phyloP scores from a whole-genome alignment of 768 basidiomycete genomes.

The Kwoniella sp. region DNA sequence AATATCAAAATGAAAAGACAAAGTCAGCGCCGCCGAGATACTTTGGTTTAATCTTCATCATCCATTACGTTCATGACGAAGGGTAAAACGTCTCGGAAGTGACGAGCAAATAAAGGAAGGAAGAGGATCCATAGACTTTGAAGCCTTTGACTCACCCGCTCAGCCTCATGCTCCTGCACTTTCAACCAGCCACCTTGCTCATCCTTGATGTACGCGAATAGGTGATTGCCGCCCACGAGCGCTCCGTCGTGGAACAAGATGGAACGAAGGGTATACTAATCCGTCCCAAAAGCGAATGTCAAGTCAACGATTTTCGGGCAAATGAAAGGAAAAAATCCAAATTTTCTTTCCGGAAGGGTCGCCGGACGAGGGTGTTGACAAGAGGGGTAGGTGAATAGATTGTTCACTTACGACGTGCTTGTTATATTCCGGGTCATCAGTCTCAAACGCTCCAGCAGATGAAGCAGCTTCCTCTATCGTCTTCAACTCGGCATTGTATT shows the following conservation, averaged over 20 bases:
- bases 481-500: constrained; percentile 27
- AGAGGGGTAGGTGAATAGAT: too few relatives aligned
- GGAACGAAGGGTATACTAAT: constrained; percentile 36
- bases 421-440: constrained; percentile 34
- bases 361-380: too few relatives aligned
- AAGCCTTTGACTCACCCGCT: constrained; percentile 19
- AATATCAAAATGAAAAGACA: too few relatives aligned
- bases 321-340: not conserved
- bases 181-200: constrained; percentile 46
- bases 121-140: not conserved
- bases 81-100: too few relatives aligned
- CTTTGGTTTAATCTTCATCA: too few relatives aligned
- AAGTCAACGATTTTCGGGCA: too few relatives aligned
- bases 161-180: constrained; percentile 39
- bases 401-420: constrained; percentile 37
- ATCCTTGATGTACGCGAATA: constrained; percentile 36
- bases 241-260: constrained; percentile 44
- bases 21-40: too few relatives aligned
- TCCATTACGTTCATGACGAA: too few relatives aligned
- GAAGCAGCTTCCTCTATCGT: constrained; percentile 21
- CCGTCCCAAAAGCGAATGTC: too few relatives aligned
- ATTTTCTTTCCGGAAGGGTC: too few relatives aligned
- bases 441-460: constrained; percentile 35
- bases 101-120: constrained; percentile 11
- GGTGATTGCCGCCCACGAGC: constrained; percentile 30